Percentiles rank a stretch among this genome's conserved stretches.
phyloP scores from a whole-genome alignment of 768 basidiomycete genomes.

The Pleurotus cornucopiae region DNA sequence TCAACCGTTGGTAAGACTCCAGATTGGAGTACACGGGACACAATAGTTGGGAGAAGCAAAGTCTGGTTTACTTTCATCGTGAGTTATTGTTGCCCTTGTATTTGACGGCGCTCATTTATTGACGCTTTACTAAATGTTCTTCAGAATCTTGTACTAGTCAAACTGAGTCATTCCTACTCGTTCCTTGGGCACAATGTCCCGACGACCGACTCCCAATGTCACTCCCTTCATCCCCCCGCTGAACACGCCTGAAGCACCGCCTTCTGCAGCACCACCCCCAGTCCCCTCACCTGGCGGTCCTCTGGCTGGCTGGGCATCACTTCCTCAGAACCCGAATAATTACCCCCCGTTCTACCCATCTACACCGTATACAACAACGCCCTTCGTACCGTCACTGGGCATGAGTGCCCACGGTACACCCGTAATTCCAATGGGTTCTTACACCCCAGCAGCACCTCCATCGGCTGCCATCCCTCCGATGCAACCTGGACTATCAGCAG shows the following conservation, averaged over 20 bases:
- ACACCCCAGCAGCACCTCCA: constrained; percentile 10
- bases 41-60: too few relatives aligned
- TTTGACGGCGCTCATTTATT: too few relatives aligned
- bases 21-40: too few relatives aligned
- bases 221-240: constrained; percentile 39
- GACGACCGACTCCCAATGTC: constrained; percentile 14
- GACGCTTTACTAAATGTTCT: too few relatives aligned
- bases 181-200: constrained; percentile 11
- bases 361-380: constrained; percentile 32
- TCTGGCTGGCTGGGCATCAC: constrained; percentile 28
- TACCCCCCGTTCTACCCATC: constrained; percentile 33
- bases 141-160: too few relatives aligned
- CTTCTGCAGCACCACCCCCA: constrained; percentile 28
- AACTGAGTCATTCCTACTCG: too few relatives aligned
- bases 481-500: constrained; percentile 19
- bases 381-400: constrained; percentile 28
- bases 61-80: too few relatives aligned
- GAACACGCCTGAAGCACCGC: constrained; percentile 29
- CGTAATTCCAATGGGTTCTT: constrained; percentile 9
- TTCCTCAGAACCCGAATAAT: constrained; percentile 25
- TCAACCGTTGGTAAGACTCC: too few relatives aligned
- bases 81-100: too few relatives aligned
- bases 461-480: constrained; percentile 7
- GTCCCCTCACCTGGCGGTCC: constrained; percentile 21
- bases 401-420: constrained; percentile 15